phyloP scores from a whole-genome alignment of 2,329 filamentous ascomycete species.

The Neurospora sp. region DNA sequence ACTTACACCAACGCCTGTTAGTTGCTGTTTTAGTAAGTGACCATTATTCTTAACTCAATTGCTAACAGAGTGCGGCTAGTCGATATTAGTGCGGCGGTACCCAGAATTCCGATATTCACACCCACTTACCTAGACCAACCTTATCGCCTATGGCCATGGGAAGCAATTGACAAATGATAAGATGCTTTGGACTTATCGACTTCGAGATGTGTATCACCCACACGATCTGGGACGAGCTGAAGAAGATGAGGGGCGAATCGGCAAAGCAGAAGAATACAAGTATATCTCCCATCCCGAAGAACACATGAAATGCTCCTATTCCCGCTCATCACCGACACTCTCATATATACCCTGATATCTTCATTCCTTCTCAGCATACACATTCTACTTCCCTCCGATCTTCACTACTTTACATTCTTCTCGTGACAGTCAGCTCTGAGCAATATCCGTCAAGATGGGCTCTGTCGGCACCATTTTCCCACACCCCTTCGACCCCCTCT shows the following conservation, averaged over 20 bases:
- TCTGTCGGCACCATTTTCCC: conserved; percentile 12
- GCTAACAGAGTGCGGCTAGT: background rate
- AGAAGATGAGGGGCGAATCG: background rate
- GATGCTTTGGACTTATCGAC: background rate
- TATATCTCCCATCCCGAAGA: background rate
- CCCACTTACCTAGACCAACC: background rate
- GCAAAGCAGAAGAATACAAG: background rate
- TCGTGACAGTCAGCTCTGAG: background rate
- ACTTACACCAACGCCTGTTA: background rate
- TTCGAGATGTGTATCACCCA: background rate
- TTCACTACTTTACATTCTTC: background rate
- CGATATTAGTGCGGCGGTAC: background rate
- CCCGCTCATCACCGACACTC: background rate
- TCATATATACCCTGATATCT: background rate
- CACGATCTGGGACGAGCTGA: background rate
- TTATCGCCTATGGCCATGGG: background rate
- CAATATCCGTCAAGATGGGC: conserved; percentile 7
- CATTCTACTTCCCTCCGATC: background rate
- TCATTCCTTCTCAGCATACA: background rate
- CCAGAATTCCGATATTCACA: background rate
- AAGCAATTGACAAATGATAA: background rate
- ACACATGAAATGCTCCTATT: background rate
- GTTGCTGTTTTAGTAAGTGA: background rate
- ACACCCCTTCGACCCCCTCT: conserved; percentile 73
- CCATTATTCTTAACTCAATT: background rate